phyloP scores from a whole-genome alignment of 371 early-diverging fungal genomes.

The Lichtheimia ornata region DNA sequence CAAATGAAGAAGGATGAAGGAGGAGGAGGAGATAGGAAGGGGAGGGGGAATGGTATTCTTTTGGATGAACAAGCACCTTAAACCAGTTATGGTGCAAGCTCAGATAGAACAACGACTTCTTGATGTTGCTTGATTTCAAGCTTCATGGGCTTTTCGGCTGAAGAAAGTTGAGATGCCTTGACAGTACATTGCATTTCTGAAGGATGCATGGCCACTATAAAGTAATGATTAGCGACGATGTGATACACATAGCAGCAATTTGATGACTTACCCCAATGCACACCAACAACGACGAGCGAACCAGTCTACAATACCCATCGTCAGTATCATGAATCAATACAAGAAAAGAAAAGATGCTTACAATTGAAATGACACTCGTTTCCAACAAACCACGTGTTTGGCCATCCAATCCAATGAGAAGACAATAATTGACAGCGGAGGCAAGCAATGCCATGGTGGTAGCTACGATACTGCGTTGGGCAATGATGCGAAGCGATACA shows the following conservation, averaged over 20 bases:
- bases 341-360: conserved; percentile 12
- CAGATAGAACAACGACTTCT: conserved; percentile 33
- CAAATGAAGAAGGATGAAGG: too few relatives aligned
- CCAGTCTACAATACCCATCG: conserved; percentile 14
- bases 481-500: conserved; percentile 43
- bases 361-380: conserved; percentile 31
- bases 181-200: conserved; percentile 18
- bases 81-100: conserved; percentile 17
- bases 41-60: too few relatives aligned
- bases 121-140: conserved; percentile 36
- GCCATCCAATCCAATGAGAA: conserved; percentile 38
- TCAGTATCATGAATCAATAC: neutral
- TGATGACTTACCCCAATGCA: conserved; percentile 26
- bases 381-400: conserved; percentile 40
- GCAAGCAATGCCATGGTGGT: conserved; percentile 31
- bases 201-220: conserved; percentile 20
- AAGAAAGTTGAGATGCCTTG: conserved; percentile 6
- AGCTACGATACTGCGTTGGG: conserved; percentile 47
- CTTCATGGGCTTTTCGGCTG: conserved; percentile 19
- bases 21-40: too few relatives aligned
- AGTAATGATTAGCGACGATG: too few relatives aligned
- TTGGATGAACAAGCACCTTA: neutral
- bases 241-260: neutral
- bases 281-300: conserved; percentile 15
- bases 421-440: conserved; percentile 39